Conservation (phyloP, 768 basidiomycete species). For the Auriscalpium vulgare region DNA sequence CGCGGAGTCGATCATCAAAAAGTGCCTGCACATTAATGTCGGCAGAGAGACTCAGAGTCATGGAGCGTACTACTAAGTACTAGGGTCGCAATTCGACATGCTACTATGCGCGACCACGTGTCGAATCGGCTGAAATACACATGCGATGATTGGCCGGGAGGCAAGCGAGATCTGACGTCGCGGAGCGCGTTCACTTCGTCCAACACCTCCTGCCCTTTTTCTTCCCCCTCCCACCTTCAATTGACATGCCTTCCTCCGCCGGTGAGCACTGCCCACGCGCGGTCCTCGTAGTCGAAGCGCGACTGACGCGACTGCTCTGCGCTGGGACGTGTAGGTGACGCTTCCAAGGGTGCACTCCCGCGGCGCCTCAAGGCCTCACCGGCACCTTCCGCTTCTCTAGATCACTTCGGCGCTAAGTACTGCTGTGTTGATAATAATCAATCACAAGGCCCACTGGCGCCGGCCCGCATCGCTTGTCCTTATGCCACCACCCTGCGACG, state of each 20-base stretch:
- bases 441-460: too few species aligned
- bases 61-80: too few species aligned
- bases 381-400: too few species aligned
- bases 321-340: slow-evolving; percentile 51
- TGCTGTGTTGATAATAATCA: too few species aligned
- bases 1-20: background rate
- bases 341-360: slow-evolving; percentile 81
- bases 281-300: too few species aligned
- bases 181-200: background rate
- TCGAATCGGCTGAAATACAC: too few species aligned
- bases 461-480: too few species aligned
- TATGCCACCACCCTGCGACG: too few species aligned
- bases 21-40: background rate
- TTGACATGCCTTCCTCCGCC: slow-evolving; percentile 35
- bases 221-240: background rate
- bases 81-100: too few species aligned
- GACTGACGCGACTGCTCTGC: background rate
- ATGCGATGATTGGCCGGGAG: background rate
- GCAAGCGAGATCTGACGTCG: background rate
- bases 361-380: slow-evolving; percentile 93
- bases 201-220: background rate
- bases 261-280: slow-evolving; percentile 25
- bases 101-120: too few species aligned
- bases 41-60: too few species aligned
- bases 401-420: too few species aligned